phyloP scores from a whole-genome alignment of 1,284 basidiomycete species.

The Caloboletus inedulis region DNA sequence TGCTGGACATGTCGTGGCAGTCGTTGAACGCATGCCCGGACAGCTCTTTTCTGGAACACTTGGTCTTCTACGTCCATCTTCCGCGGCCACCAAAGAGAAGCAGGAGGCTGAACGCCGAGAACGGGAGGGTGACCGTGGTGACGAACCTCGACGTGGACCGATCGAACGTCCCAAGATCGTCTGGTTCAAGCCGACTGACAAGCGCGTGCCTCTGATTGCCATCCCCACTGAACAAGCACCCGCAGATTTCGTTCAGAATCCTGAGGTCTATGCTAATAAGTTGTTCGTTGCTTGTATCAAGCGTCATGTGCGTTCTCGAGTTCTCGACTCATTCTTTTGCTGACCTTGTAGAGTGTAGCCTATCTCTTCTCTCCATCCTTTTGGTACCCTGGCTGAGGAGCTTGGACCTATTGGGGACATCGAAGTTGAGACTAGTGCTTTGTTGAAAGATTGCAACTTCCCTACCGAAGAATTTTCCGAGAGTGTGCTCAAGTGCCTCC shows the following conservation, averaged over 20 bases:
- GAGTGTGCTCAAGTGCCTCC: constrained; percentile 93
- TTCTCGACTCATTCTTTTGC: background rate
- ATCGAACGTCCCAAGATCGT: constrained; percentile 97
- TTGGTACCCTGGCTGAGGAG: constrained; percentile 97
- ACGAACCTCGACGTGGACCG: constrained; percentile 69
- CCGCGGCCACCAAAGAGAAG: constrained; percentile 98
- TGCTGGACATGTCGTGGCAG: constrained; percentile 96
- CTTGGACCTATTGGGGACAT: constrained; percentile 98
- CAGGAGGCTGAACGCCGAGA: constrained; percentile 97
- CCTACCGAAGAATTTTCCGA: constrained; percentile 92
- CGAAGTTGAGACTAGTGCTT: constrained; percentile 95
- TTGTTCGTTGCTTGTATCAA: constrained; percentile 99
- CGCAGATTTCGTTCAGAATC: constrained; percentile 92
- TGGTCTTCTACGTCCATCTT: constrained; percentile 92
- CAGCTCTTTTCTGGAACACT: constrained; percentile 98
- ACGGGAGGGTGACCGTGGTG: constrained; percentile 88
- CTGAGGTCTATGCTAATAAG: constrained; percentile 86
- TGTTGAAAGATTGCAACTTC: constrained; percentile 98
- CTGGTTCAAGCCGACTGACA: constrained; percentile 99
- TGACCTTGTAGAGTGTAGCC: constrained; percentile 46
- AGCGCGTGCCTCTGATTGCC: constrained; percentile 97
- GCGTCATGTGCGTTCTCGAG: constrained; percentile 66
- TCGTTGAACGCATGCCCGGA: constrained; percentile 98
- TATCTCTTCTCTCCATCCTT: constrained; percentile 96
- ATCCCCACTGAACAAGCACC: constrained; percentile 99